phyloP scores from a whole-genome alignment of 345 rosid genomes.

The Trapa incisa region DNA sequence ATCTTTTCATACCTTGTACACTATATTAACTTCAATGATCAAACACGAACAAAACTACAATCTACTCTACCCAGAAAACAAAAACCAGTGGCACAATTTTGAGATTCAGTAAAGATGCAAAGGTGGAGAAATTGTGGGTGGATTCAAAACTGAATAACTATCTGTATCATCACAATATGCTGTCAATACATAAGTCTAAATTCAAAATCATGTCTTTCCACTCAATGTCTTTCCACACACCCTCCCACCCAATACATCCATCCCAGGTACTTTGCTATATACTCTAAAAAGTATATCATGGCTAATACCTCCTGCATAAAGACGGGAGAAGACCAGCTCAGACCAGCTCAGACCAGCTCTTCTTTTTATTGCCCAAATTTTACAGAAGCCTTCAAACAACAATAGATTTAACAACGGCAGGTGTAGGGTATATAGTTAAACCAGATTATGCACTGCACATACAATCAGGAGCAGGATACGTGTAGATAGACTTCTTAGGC shows the following conservation, averaged over 20 bases:
- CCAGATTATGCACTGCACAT: slow-evolving; percentile 52
- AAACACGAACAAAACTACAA: no score
- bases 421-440: neutral
- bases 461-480: slow-evolving; percentile 95
- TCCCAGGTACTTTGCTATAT: neutral
- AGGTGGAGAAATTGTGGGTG: no score
- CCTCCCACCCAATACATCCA: neutral
- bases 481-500: slow-evolving; percentile 74
- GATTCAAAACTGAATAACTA: neutral
- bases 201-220: neutral
- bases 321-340: neutral
- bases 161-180: neutral
- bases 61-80: no score
- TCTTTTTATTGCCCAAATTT: neutral
- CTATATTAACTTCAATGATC: neutral
- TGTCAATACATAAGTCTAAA: neutral
- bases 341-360: neutral
- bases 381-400: neutral
- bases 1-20: neutral
- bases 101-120: no score
- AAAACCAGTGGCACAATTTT: no score
- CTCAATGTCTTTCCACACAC: neutral
- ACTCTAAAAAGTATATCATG: neutral
- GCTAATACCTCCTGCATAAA: neutral
- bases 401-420: neutral